These are phyloP conservation scores for Penicillium sp. DNA, from an alignment of 2,329 filamentous ascomycete species.

Conservation along the genomic window DNA sequence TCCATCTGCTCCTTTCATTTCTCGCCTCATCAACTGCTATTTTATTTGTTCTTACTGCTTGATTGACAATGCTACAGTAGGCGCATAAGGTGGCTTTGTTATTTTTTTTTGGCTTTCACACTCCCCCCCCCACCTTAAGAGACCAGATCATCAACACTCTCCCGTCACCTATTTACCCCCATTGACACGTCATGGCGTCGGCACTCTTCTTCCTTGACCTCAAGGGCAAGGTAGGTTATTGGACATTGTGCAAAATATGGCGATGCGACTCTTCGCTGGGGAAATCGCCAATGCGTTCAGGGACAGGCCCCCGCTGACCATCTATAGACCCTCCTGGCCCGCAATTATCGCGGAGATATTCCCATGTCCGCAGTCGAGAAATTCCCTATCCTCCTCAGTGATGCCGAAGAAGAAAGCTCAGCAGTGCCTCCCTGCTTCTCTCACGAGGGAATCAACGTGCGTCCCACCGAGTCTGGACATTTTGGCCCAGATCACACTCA, in stretches of 20 bases:
- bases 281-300: slow-evolving; percentile 23
- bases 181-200: slow-evolving; percentile 73
- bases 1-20: slow-evolving; percentile 4
- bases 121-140: background rate
- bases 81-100: slow-evolving; percentile 6
- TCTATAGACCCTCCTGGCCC: slow-evolving; percentile 85
- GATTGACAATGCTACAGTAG: slow-evolving; percentile 12
- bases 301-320: slow-evolving; percentile 22
- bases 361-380: slow-evolving; percentile 99
- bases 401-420: slow-evolving; percentile 98
- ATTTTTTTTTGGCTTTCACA: background rate
- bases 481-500: slow-evolving; percentile 6
- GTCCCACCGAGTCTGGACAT: slow-evolving; percentile 36
- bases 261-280: background rate
- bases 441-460: slow-evolving; percentile 94
- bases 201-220: slow-evolving; percentile 98
- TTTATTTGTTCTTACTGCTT: background rate
- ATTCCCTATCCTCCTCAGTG: slow-evolving; percentile 91
- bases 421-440: slow-evolving; percentile 97
- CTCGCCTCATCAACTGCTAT: background rate
- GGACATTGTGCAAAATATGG: background rate
- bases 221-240: slow-evolving; percentile 85
- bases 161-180: slow-evolving; percentile 8
- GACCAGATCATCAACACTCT: slow-evolving; percentile 10
- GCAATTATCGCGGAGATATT: slow-evolving; percentile 97